Conservation (phyloP, 2,329 filamentous ascomycete genomes). For the Chalara sp. region DNA sequence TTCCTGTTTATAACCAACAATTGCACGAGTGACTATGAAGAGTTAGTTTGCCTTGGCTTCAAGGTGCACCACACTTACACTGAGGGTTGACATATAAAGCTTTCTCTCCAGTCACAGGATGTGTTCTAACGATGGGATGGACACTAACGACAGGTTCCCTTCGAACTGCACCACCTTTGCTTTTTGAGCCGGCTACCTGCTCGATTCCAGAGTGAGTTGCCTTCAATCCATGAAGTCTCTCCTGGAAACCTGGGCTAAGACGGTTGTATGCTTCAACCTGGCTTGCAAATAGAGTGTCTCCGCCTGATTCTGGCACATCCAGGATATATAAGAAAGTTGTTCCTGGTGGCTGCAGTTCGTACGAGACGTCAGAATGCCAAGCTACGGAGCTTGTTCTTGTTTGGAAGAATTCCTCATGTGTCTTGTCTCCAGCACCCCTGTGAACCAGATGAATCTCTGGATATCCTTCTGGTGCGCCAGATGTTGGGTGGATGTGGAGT, state of each 20-base stretch:
- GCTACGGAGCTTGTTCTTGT: slow-evolving; percentile 73
- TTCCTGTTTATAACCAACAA: slow-evolving; percentile 80
- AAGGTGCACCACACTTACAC: slow-evolving; percentile 44
- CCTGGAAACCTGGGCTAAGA: slow-evolving; percentile 70
- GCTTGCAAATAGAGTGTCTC: slow-evolving; percentile 79
- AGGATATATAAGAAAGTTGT: slow-evolving; percentile 86
- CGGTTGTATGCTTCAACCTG: slow-evolving; percentile 75
- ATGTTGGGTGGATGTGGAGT: slow-evolving; percentile 76
- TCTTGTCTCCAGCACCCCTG: slow-evolving; percentile 58
- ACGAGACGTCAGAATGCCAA: slow-evolving; percentile 86
- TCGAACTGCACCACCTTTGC: slow-evolving; percentile 62
- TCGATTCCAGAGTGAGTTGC: slow-evolving; percentile 79
- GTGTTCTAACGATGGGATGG: slow-evolving; percentile 75
- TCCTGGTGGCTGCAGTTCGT: slow-evolving; percentile 81
- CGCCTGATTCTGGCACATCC: slow-evolving; percentile 73
- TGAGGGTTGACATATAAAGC: slow-evolving; percentile 77
- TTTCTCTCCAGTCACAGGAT: slow-evolving; percentile 79
- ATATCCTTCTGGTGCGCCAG: slow-evolving; percentile 64
- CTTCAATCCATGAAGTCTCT: slow-evolving; percentile 72
- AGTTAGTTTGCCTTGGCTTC: slow-evolving; percentile 4
- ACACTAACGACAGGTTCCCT: slow-evolving; percentile 68
- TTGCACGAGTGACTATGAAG: slow-evolving; percentile 63
- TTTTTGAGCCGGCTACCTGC: slow-evolving; percentile 63
- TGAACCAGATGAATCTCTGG: slow-evolving; percentile 77
- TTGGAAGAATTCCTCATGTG: slow-evolving; percentile 54